These are phyloP conservation scores for Dentipellis fragilis DNA, from an alignment of 768 basidiomycete genomes.

Conservation along the genomic window DNA sequence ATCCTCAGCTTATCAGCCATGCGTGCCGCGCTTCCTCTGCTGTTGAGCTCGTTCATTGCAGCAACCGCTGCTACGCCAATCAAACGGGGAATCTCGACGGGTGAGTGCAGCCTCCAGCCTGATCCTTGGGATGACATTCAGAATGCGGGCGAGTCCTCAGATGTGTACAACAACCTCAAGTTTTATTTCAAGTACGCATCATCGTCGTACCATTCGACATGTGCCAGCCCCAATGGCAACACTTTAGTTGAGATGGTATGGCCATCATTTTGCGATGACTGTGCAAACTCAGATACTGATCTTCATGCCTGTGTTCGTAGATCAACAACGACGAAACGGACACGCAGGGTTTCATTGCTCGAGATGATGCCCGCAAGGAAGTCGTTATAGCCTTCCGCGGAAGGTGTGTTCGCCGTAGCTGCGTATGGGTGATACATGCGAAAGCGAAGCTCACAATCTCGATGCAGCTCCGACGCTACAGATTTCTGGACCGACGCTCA, in stretches of 20 bases:
- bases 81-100: not conserved
- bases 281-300: not conserved
- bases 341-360: slow-evolving; percentile 33
- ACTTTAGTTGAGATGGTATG: not conserved
- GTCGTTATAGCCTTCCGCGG: slow-evolving; percentile 33
- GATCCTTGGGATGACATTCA: not conserved
- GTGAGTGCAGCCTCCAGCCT: not conserved
- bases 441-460: no score
- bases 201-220: not conserved
- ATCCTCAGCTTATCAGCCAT: no score
- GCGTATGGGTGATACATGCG: no score
- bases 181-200: slow-evolving; percentile 6
- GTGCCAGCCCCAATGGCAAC: slow-evolving; percentile 3
- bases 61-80: not conserved
- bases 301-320: not conserved
- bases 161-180: slow-evolving; percentile 1
- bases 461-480: no score
- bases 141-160: not conserved
- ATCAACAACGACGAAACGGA: not conserved
- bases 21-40: no score
- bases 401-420: slow-evolving; percentile 12
- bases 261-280: not conserved
- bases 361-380: slow-evolving; percentile 32
- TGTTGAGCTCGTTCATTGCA: not conserved
- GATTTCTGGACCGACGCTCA: not conserved